Base-by-base conservation (phyloP, 805 yeast genomes). In the Zygosaccharomyces siamensis region DNA sequence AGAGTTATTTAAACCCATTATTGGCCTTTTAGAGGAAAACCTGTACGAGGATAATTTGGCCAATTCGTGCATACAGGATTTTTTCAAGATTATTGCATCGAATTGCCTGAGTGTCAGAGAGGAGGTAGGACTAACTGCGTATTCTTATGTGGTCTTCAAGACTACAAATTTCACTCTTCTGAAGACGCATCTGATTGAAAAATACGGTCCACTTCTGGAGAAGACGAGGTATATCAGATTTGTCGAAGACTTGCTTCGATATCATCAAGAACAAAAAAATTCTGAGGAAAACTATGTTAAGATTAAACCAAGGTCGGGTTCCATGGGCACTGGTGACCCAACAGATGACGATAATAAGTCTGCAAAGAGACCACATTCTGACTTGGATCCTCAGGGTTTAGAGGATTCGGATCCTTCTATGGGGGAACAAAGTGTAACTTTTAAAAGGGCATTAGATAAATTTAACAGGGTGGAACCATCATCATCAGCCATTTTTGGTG, bases 1-100 rank as follows among this genome's bases (percentile, higher is more conserved):
- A 48, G 75, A 80, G 42, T 62, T 83, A 4, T 71, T 83, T 46
- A 72, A 67, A 3, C 68, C 72, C 18, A 72, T 83, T 30, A 73
- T 86, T 48, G 60, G 64, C 1, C 69, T 80, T 43, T 71, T 86
- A 52, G 66, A 70, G 20, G 74, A 70, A 11, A 76, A 79, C 7
- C 70, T 75, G 5, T 66, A 71, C 27, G 66, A 68, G 33, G 81
- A 86, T 61, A 85, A 83, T 60, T 67, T 89, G 50, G 75, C 85
- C 2, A 85, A 81, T 59, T 89, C 97, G 0, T 77, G 90, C 5
- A 77, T 92, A 53, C 71, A 89, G 40, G 89, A 86, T 61, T 71
- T 90, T 20, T 69, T 83, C 30, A 84, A 79, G 56, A 71, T 74
- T 18, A 59, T 78, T 46, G 56, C 68, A 48, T 47, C 50, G 5